phyloP scores from a whole-genome alignment of 2,329 filamentous ascomycete genomes.

The Furcasterigmium sp. region DNA sequence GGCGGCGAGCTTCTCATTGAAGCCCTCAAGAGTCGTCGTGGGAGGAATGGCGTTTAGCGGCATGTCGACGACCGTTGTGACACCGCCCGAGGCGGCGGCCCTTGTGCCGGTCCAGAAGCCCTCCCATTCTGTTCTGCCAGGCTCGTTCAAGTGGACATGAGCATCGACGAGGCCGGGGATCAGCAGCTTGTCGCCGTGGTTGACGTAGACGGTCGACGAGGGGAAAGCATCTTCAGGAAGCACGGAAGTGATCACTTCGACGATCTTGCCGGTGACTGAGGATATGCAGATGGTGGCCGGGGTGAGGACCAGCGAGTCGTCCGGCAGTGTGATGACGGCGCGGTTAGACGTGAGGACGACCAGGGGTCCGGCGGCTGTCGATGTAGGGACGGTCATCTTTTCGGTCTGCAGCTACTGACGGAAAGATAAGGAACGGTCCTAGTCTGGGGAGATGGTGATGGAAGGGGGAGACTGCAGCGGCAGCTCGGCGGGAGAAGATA shows the following conservation, averaged over 20 bases:
- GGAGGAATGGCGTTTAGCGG: constrained; percentile 95
- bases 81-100: constrained; percentile 90
- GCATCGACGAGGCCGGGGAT: constrained; percentile 92
- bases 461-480: neutral
- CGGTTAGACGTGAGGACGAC: constrained; percentile 80
- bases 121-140: constrained; percentile 96
- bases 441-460: neutral
- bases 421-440: neutral
- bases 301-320: constrained; percentile 58
- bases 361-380: constrained; percentile 33
- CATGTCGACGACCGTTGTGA: constrained; percentile 97
- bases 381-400: constrained; percentile 22
- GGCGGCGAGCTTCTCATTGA: constrained; percentile 81
- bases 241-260: constrained; percentile 66
- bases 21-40: constrained; percentile 78
- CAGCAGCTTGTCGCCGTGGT: constrained; percentile 80
- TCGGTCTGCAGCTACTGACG: neutral
- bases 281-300: constrained; percentile 82
- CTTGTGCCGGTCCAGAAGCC: constrained; percentile 93
- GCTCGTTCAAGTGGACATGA: constrained; percentile 96
- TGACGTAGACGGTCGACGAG: constrained; percentile 63
- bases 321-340: constrained; percentile 69
- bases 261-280: constrained; percentile 75
- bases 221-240: constrained; percentile 75
- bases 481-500: too few species aligned